Conservation (phyloP, 164 flowering plant genomes). For the Liriodendron chinense region DNA sequence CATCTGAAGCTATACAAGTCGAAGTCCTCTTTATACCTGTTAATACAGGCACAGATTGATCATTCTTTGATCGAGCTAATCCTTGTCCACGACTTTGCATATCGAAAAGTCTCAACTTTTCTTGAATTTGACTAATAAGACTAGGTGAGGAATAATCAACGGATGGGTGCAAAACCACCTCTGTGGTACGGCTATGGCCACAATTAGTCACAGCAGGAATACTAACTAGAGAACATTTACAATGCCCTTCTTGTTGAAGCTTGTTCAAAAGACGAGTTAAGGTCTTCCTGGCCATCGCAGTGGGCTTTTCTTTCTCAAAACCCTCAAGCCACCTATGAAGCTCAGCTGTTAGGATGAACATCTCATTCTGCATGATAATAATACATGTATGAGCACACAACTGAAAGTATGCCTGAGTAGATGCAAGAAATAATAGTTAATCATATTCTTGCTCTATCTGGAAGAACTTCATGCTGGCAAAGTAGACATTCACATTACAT, state of each 20-base stretch:
- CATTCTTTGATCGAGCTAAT: slow-evolving; percentile 38
- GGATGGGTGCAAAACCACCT: slow-evolving; percentile 81
- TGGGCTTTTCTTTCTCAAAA: slow-evolving; percentile 65
- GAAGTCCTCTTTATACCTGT: slow-evolving; percentile 51
- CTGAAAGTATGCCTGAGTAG: background rate
- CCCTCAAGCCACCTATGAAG: slow-evolving; percentile 69
- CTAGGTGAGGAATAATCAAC: slow-evolving; percentile 47
- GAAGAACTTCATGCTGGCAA: background rate
- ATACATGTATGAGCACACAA: background rate
- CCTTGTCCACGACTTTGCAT: slow-evolving; percentile 53
- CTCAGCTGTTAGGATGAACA: slow-evolving; percentile 64
- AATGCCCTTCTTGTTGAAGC: slow-evolving; percentile 75
- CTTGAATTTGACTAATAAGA: slow-evolving; percentile 62
- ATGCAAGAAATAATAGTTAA: background rate
- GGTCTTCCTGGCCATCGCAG: slow-evolving; percentile 71
- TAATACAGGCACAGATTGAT: slow-evolving; percentile 50
- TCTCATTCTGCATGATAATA: slow-evolving; percentile 55
- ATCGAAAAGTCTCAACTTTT: slow-evolving; percentile 71
- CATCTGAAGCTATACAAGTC: slow-evolving; percentile 28
- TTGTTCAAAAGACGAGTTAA: slow-evolving; percentile 55
- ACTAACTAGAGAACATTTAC: slow-evolving; percentile 53
- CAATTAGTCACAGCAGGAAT: slow-evolving; percentile 75
- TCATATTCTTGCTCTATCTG: background rate
- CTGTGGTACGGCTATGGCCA: slow-evolving; percentile 46
- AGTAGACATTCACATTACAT: background rate